These are phyloP conservation scores for Nothophaeocryptopus gaeumannii DNA, from an alignment of 2,329 filamentous ascomycete species.

Conservation along the genomic window DNA sequence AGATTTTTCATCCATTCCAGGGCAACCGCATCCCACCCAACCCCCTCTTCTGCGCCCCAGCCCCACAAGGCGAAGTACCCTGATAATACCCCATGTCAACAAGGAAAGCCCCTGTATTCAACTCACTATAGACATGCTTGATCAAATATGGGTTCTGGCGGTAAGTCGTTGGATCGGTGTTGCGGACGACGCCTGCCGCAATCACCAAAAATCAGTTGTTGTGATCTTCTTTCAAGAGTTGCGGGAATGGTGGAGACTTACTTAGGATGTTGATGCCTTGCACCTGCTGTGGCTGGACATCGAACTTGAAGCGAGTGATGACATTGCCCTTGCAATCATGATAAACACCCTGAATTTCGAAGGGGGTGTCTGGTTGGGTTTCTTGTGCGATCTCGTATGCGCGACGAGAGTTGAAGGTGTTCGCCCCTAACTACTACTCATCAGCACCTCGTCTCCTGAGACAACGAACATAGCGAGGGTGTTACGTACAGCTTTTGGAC, in stretches of 20 bases:
- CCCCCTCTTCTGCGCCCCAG: too few relatives aligned
- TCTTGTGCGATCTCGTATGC: slow-evolving; percentile 32
- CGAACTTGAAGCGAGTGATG: slow-evolving; percentile 30
- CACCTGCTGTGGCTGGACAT: slow-evolving; percentile 17
- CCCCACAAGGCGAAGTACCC: too few relatives aligned
- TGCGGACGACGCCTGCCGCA: too few relatives aligned
- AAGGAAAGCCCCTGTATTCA: slow-evolving; percentile 33
- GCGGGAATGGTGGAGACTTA: slow-evolving; percentile 16
- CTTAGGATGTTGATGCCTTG: slow-evolving; percentile 27
- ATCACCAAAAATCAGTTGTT: too few relatives aligned
- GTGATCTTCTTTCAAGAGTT: slow-evolving; percentile 19
- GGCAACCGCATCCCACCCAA: too few relatives aligned
- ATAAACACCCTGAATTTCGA: slow-evolving; percentile 33
- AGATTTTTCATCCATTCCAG: too few relatives aligned
- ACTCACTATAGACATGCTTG: slow-evolving; percentile 31
- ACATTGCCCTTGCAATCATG: slow-evolving; percentile 31
- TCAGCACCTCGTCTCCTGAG: too few relatives aligned
- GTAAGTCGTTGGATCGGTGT: too few relatives aligned
- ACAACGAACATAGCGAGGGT: too few relatives aligned
- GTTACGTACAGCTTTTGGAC: slow-evolving; percentile 9
- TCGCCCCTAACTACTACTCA: slow-evolving; percentile 15
- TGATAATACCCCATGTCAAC: slow-evolving; percentile 20
- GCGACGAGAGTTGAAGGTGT: slow-evolving; percentile 29
- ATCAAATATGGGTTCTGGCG: slow-evolving; percentile 29
- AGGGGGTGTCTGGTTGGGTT: slow-evolving; percentile 31